Conservation (phyloP, 116 monocot species). For the Phalaenopsis hybrid region DNA sequence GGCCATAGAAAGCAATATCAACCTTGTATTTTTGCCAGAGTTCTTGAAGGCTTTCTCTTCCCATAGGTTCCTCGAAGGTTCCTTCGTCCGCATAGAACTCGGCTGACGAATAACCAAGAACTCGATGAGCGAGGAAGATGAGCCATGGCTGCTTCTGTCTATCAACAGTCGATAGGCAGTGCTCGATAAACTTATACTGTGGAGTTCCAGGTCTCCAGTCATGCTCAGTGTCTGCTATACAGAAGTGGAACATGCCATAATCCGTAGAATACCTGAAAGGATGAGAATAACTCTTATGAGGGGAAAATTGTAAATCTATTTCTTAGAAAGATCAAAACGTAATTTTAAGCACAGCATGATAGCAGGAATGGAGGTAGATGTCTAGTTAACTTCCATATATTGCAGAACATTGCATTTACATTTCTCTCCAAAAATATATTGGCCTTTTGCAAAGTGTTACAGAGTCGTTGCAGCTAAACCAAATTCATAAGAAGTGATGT, state of each 20-base stretch:
- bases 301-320: no score
- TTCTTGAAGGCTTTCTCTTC: slow-evolving; percentile 79
- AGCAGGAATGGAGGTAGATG: no score
- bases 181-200: slow-evolving; percentile 77
- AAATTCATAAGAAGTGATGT: no score
- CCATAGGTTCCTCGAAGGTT: slow-evolving; percentile 82
- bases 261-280: slow-evolving; percentile 63
- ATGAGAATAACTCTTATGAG: neutral
- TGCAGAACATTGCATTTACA: no score
- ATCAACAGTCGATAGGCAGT: slow-evolving; percentile 64
- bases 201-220: slow-evolving; percentile 78
- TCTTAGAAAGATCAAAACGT: no score
- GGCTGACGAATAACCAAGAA: slow-evolving; percentile 81
- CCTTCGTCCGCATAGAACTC: slow-evolving; percentile 52
- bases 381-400: no score
- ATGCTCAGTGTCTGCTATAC: slow-evolving; percentile 76
- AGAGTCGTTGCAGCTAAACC: no score
- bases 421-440: no score
- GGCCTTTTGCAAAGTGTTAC: no score
- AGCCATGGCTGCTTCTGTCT: slow-evolving; percentile 89
- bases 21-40: slow-evolving; percentile 88
- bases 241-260: slow-evolving; percentile 89
- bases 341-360: no score
- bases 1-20: slow-evolving; percentile 83
- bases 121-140: slow-evolving; percentile 81